These are phyloP conservation scores for Spencermartinsiella europaea DNA, from an alignment of 805 yeast species.

Conservation along the genomic window DNA sequence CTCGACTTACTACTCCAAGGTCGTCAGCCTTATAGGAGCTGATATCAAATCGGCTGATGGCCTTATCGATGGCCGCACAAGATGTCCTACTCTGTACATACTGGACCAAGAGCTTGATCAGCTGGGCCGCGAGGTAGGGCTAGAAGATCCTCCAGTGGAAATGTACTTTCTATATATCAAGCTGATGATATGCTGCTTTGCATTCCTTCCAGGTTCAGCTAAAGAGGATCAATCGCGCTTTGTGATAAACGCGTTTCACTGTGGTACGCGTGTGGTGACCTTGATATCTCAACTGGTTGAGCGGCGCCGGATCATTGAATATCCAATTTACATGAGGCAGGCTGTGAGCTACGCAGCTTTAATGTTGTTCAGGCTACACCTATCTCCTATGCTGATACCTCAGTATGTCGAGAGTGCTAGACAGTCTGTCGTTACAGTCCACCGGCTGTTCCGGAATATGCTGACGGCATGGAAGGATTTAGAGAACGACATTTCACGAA, in stretches of 20 bases:
- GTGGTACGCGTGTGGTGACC: constrained; percentile 79
- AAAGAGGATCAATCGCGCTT: constrained; percentile 80
- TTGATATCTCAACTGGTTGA: constrained; percentile 67
- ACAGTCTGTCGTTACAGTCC: constrained; percentile 90
- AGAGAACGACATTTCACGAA: constrained; percentile 83
- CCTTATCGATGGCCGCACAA: constrained; percentile 70
- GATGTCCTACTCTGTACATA: constrained; percentile 75
- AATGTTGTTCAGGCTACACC: constrained; percentile 71
- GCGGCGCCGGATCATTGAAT: constrained; percentile 64
- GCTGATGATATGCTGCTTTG: constrained; percentile 79
- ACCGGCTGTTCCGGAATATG: constrained; percentile 80
- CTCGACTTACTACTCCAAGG: constrained; percentile 76
- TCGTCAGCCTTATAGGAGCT: constrained; percentile 81
- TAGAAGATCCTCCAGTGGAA: constrained; percentile 58
- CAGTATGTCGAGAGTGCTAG: constrained; percentile 80
- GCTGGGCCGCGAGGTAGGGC: constrained; percentile 57
- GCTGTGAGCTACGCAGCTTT: constrained; percentile 75
- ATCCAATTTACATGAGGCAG: constrained; percentile 82
- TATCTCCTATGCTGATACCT: constrained; percentile 67
- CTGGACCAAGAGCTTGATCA: constrained; percentile 74
- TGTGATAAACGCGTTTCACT: constrained; percentile 71
- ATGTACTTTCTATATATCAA: constrained; percentile 74
- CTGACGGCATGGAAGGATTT: constrained; percentile 87
- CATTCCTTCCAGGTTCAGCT: constrained; percentile 75
- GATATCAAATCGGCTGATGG: constrained; percentile 86